Evolutionary conservation across 73 alveolate species (phyloP), one percentile per base, ranked within the genome.

Genomic region (Paramecium sonneborni): DNA sequence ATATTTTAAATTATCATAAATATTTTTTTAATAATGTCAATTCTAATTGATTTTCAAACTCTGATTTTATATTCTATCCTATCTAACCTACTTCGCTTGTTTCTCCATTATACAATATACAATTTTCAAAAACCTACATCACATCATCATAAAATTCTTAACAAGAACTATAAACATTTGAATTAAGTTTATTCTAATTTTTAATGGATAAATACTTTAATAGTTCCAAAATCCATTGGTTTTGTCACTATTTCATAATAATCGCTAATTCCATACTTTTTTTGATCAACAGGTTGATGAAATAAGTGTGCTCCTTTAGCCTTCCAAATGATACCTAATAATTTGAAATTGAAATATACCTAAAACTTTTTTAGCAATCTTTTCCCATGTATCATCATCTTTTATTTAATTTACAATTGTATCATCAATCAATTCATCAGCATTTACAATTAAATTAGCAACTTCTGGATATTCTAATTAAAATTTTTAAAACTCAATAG

Each of bases 171-270:
- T 88, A 88, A 15, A 88, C 94, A 88, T 88, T 88, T 10, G 89
- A 57, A 41, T 70, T 38, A 11, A 88, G 48, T 88, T 88, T 88
- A 28, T 88, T 69, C 94, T 88, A 26, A 20, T 15, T 10, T 39
- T 37, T 24, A 38, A 41, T n/a, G 20, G 21, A 24, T 34, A 21
- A 23, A 0, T 85, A 85, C 92, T 95, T 97, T 98, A 62, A 98
- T 95, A 12, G 98, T 94, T 28, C 98, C 98, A 69, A 98, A 93
- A 88, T 98, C 99, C 99, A 98, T 98, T 7, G 99, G 99, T 57
- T 94, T 92, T 70, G 95, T 96, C 10, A 98, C 96, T 30, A 98
- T 94, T 32, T 93, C 98, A 85, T 34, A 96, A 93, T 98, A 98
- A 95, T 97, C 98, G 34, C 94, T 96, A 38, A 98, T 97, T 68